A percentile compares a stretch with the other conserved stretches of the same genome.
phyloP scores from a whole-genome alignment of 495 filamentous ascomycete species.

The Evernia prunastri region DNA sequence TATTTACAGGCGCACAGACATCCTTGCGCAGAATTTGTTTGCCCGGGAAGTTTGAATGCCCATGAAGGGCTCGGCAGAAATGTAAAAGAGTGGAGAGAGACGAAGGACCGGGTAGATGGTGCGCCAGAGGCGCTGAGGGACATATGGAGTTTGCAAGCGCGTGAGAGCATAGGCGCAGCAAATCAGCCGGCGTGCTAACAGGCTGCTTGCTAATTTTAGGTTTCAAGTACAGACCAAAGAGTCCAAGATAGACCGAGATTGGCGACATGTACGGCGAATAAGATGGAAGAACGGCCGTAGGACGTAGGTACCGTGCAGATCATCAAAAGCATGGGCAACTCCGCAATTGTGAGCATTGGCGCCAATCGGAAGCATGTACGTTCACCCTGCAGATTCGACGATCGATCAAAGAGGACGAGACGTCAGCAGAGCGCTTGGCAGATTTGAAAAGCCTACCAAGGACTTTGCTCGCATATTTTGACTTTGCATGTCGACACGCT shows the following conservation, averaged over 20 bases:
- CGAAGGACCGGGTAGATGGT: neutral
- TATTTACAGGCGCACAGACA: neutral
- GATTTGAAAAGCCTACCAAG: neutral
- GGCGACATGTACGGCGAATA: neutral
- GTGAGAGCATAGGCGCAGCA: neutral
- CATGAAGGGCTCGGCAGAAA: neutral
- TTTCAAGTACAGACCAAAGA: neutral
- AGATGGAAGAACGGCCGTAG: neutral
- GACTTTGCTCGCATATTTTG: neutral
- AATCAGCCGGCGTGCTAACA: neutral
- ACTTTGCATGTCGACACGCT: neutral
- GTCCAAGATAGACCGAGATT: neutral
- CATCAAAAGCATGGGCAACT: neutral
- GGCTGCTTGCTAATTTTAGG: neutral
- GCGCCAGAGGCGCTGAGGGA: conserved; percentile 1
- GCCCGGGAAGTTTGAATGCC: neutral
- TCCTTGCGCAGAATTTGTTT: neutral
- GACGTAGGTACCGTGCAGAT: too few species aligned
- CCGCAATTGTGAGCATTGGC: neutral
- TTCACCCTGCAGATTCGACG: neutral
- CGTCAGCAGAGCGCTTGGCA: neutral
- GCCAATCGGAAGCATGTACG: neutral
- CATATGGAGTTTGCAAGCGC: conserved; percentile 1
- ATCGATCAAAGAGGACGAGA: neutral
- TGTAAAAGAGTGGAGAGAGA: neutral